phyloP scores from a whole-genome alignment of 1,284 basidiomycete genomes.

The Lentinula novae-zelandiae region DNA sequence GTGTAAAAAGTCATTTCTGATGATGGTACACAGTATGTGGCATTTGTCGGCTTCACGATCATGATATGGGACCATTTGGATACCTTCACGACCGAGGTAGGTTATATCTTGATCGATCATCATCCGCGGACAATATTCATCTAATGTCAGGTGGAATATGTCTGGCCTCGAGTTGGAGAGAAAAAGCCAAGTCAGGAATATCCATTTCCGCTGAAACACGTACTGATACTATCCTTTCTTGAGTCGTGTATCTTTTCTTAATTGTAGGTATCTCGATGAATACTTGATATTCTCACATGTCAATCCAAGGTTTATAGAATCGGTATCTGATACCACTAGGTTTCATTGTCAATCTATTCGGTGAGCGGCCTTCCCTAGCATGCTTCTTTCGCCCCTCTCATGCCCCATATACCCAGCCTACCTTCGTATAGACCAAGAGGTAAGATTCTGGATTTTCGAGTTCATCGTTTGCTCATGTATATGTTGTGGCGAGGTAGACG shows the following conservation, averaged over 20 bases:
- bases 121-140: neutral
- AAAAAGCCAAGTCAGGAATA: conserved; percentile 39
- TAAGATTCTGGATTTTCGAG: conserved; percentile 20
- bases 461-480: neutral
- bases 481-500: neutral
- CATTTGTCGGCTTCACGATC: conserved; percentile 34
- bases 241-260: conserved; percentile 47
- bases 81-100: conserved; percentile 21
- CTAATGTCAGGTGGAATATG: conserved; percentile 35
- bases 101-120: neutral
- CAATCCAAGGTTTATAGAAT: conserved; percentile 28
- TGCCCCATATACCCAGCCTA: conserved; percentile 30
- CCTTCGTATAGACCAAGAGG: conserved; percentile 35
- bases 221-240: neutral
- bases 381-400: neutral
- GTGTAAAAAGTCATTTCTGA: neutral
- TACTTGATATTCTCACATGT: neutral
- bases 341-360: conserved; percentile 45
- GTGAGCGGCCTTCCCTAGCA: conserved; percentile 24
- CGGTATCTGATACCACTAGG: conserved; percentile 48
- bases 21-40: conserved; percentile 27
- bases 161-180: conserved; percentile 40
- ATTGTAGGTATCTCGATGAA: conserved; percentile 31
- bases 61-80: conserved; percentile 30
- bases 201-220: neutral